Base-by-base conservation (phyloP, 345 rosid species). In the Rhizophora mangle region DNA sequence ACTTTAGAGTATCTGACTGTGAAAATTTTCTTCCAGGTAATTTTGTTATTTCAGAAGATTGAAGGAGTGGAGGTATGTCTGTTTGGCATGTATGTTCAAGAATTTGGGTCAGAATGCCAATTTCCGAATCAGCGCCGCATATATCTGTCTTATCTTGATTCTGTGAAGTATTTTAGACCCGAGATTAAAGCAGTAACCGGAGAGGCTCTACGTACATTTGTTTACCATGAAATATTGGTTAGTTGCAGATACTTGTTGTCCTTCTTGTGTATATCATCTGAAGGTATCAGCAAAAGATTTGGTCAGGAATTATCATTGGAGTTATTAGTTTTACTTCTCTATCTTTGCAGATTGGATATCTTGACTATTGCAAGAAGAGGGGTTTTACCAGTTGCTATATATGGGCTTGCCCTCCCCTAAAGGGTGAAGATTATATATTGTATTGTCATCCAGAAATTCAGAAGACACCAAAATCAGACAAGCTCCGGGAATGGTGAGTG, bases 401-500 rank as follows among this genome's bases (percentile, higher is more conserved):
- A 70, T 96, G 99, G 99, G 99, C 98, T 61, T 96, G 99, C 82
- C 99, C 99, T 63, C 99, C 99, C 8, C 73, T 96, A 62, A 96
- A 96, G 85, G 99, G 99, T 21, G 99, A 96, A 87, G 99, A 96
- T 77, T 92, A 96, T 82, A 96, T 96, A 67, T 72, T 96, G 60
- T 92, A 96, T 74, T 96, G 99, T 73, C 99, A 96, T 84, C 99
- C 99, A 66, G 99, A 96, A 83, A 96, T 96, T 74, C 99, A 96
- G 86, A 92, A 96, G 75, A 96, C 97, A 31, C 99, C 99, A 53
- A 96, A 96, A 76, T 96, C 98, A 22, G 99, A 96, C 80, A 92
- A 96, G 76, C 96, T 92, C 27, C 81, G 99, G 69, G 98, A 92
- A 75, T 96, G 99, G 99, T 96, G 77, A 87, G 94, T 75, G 63